phyloP scores from a whole-genome alignment of 257 asterid species.

The Nicotiana tomentosiformis region DNA sequence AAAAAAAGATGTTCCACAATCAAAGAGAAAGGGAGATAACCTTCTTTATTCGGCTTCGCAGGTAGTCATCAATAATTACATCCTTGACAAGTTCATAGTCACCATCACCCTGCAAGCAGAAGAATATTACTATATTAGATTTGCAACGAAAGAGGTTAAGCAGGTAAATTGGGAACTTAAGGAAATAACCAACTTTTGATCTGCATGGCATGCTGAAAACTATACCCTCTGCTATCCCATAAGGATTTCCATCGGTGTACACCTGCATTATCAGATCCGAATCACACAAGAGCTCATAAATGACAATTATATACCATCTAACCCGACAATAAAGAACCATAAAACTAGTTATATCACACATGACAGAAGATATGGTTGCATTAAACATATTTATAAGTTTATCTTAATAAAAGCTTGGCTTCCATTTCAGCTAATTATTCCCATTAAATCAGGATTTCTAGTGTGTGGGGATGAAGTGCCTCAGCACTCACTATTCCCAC shows the following conservation, averaged over 20 bases:
- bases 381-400: background rate
- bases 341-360: background rate
- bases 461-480: background rate
- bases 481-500: background rate
- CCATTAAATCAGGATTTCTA: background rate
- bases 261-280: background rate
- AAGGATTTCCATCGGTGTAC: slow-evolving; percentile 69
- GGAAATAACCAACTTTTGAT: slow-evolving; percentile 50
- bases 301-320: background rate
- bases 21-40: slow-evolving; percentile 15
- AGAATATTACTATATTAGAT: too few species aligned
- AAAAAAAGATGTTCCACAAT: background rate
- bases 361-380: background rate
- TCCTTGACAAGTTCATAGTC: slow-evolving; percentile 85
- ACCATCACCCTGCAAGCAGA: slow-evolving; percentile 64
- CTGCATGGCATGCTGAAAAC: slow-evolving; percentile 99
- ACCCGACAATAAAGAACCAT: background rate
- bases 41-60: slow-evolving; percentile 68
- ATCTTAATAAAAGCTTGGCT: background rate
- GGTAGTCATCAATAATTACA: slow-evolving; percentile 69
- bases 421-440: background rate
- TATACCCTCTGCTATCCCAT: slow-evolving; percentile 73
- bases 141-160: too few species aligned
- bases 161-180: too few species aligned
- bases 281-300: background rate